phyloP scores from a whole-genome alignment of 225 moss, liverwort and hornwort genomes.

The Thuidium tamariscinum region DNA sequence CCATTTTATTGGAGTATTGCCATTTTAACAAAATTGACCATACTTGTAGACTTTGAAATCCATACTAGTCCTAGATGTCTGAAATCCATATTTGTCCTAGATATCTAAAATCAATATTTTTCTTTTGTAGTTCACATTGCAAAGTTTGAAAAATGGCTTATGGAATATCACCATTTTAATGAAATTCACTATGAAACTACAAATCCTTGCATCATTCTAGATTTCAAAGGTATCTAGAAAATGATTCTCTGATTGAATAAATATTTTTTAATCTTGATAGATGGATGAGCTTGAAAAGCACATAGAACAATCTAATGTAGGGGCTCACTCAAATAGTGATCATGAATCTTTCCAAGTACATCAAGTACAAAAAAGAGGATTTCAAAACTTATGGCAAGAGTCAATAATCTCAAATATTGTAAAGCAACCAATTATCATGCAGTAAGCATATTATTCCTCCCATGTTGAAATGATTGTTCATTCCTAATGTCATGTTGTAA shows the following conservation, averaged over 20 bases:
- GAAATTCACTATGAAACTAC: neutral
- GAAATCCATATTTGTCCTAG: too few species aligned
- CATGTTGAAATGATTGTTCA: too few species aligned
- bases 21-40: too few species aligned
- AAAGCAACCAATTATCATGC: conserved; percentile 6
- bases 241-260: neutral
- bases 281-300: neutral
- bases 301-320: neutral
- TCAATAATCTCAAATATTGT: neutral
- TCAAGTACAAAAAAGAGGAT: neutral
- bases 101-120: too few species aligned
- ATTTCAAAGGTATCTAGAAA: neutral
- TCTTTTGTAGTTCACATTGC: too few species aligned
- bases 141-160: too few species aligned
- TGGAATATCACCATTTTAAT: too few species aligned
- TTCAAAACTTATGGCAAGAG: neutral
- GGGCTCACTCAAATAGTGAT: neutral
- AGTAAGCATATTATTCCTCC: neutral
- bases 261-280: neutral
- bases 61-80: too few species aligned
- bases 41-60: too few species aligned
- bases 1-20: too few species aligned
- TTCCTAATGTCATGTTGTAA: too few species aligned
- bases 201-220: neutral
- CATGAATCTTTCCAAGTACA: neutral